Evolutionary conservation across 257 asterid species (phyloP), one percentile per base, ranked within the genome.

Genomic region (Oldenlandia corymbosa): DNA sequence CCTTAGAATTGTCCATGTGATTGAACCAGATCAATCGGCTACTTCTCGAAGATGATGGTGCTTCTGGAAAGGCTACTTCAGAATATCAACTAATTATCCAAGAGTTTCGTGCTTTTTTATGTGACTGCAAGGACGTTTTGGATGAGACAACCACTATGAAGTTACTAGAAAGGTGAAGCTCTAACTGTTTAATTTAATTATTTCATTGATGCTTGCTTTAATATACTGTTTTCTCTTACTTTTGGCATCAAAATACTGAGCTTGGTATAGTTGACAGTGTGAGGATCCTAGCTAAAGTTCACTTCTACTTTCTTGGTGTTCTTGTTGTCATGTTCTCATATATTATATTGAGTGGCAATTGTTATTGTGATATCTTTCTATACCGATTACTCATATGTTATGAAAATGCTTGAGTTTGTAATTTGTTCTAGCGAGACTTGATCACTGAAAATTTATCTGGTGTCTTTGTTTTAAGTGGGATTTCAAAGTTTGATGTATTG

Each of bases 111-210:
- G 97, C 99, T 71, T 92, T 92, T 67, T 79, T 92, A 69, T 87
- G 97, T 63, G 99, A 92, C 76, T 70, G 80, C 86, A 92, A 92
- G 84, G 99, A 92, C 76, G 99, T 87, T 42, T 76, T 92, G 80
- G 99, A 89, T 73, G 97, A 92, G 79, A 97, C 95, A 69, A 92
- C 97, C 23, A 89, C 97, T 49, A 76, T 92, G 97, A 89, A 87
- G 66, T 89, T 89, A 74, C 84, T 92, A 31, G 95, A 87, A 81
- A 87, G 99, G 97, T 89, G 67, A 71, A 68, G 69, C 46, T 45
- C 72, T 76, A 62, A 46, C 46, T 49, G 69, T 47, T 58, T 68
- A 24, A 55, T 58, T 60, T 20, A 58, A 28, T 51, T 67, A 3
- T 34, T 9, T 34, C 39, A 30, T n/a, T n/a, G n/a, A n/a, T n/a